Conservation (phyloP, 306 rosid genomes). For the Citrullus mucosospermus region DNA sequence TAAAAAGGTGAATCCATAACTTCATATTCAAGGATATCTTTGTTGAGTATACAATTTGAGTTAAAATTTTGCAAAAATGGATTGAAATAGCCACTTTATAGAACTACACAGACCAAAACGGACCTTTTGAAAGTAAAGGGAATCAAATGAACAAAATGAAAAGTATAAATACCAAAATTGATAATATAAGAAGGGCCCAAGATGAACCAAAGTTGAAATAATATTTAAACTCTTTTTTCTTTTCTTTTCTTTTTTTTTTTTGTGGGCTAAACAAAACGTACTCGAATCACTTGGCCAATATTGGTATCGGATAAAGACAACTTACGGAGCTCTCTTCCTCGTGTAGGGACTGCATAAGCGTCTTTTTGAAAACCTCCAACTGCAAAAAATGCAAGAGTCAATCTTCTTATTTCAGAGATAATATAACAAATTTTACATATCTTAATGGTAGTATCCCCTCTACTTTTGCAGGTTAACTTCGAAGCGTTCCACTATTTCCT, state of each 20-base stretch:
- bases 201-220: no score
- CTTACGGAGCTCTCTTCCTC: constrained; percentile 68
- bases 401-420: background rate
- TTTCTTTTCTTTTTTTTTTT: no score
- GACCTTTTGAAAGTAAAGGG: background rate
- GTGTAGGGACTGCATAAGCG: constrained; percentile 79
- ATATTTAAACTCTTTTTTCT: no score
- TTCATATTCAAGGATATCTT: background rate
- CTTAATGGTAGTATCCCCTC: background rate
- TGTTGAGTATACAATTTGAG: background rate
- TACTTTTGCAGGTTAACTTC: background rate
- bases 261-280: background rate
- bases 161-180: background rate
- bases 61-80: no score
- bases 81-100: no score
- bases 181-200: background rate
- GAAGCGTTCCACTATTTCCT: background rate
- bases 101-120: background rate
- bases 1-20: no score
- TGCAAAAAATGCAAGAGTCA: constrained; percentile 21
- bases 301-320: background rate
- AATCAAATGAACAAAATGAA: background rate
- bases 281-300: background rate
- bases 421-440: background rate
- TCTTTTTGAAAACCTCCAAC: constrained; percentile 84